Evolutionary conservation across 129 eudicot species (phyloP).

Genomic region (Scalesia atractyloides): DNA sequence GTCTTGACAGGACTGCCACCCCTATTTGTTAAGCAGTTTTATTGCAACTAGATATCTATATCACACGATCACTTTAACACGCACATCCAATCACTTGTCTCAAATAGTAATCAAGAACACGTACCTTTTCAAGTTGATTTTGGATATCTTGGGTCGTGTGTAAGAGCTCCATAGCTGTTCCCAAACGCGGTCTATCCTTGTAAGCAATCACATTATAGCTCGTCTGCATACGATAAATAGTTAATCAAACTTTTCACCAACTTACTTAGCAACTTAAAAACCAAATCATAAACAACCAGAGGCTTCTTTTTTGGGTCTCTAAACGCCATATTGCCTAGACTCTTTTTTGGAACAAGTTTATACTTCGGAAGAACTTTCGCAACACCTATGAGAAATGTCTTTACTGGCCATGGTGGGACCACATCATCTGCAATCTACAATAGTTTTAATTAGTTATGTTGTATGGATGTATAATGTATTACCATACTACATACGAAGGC

Average conservation of each 20-base stretch:
- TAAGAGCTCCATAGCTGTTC: slow-evolving; percentile 81
- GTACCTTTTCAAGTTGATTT: slow-evolving; percentile 65
- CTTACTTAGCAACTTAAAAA: background rate
- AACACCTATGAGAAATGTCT: slow-evolving; percentile 63
- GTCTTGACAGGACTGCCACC: background rate
- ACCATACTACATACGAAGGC: background rate
- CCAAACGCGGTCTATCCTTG: slow-evolving; percentile 81
- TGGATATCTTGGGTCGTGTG: slow-evolving; percentile 78
- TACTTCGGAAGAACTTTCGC: slow-evolving; percentile 74
- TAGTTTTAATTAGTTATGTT: slow-evolving; percentile 10
- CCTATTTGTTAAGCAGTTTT: background rate
- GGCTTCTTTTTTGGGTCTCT: slow-evolving; percentile 66
- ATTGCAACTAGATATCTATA: background rate
- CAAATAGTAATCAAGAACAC: background rate
- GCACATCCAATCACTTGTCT: too few species aligned
- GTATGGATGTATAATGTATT: background rate
- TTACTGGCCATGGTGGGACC: slow-evolving; percentile 72
- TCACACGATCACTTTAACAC: background rate
- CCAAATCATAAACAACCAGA: slow-evolving; percentile 25
- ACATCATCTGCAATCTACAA: slow-evolving; percentile 91
- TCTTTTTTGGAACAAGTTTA: slow-evolving; percentile 84
- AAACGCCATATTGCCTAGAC: slow-evolving; percentile 82
- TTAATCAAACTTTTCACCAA: background rate
- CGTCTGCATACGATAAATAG: slow-evolving; percentile 51
- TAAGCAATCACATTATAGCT: slow-evolving; percentile 71